Base-by-base conservation (phyloP, 257 asterid species). In the Solanum paucissectum region DNA sequence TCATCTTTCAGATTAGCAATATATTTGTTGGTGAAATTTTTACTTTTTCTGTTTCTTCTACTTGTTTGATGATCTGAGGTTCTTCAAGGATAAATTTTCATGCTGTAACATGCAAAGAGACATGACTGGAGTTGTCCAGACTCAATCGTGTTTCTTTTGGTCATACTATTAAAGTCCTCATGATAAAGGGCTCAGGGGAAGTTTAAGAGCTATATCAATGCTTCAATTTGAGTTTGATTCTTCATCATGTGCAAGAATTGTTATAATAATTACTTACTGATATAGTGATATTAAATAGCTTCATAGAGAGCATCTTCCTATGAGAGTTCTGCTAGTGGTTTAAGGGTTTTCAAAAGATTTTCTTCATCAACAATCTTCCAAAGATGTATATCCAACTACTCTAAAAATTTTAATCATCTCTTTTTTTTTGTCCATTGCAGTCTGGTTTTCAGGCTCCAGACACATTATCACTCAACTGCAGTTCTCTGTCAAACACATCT, bases 391-490 rank as follows among this genome's bases (percentile, higher is more conserved):
- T 29, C 44, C 42, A 82, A 82, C 69, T 5, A n/a, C 86, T 29
- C 69, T 49, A 32, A 82, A 13, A 32, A 18, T 9, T 32, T 66
- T 82, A 9, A 49, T 37, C 69, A 49, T 49, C 69, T 21, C 27
- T 49, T 49, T 82, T 27, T 20, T 21, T 32, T 82, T 20, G 64
- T 12, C 8, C 86, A 82, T 82, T 20, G 27, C 93, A 97, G 99
- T 98, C 91, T 86, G 92, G 88, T 86, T 64, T 93, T 87, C 92
- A 88, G 85, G 89, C 93, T 68, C 99, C 98, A 46, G 98, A 96
- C 82, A 84, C 93, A 20, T 66, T 95, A 86, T 90, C 99, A 81
- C 89, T 96, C 92, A 96, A 92, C 85, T 96, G 99, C 87, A 96
- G 98, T 83, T 93, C 98, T 88, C 95, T 96, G 62, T 83, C 94